Evolutionary conservation across 176 grass and related monocot species (phyloP).

Genomic region (Pontederia paniculata): DNA sequence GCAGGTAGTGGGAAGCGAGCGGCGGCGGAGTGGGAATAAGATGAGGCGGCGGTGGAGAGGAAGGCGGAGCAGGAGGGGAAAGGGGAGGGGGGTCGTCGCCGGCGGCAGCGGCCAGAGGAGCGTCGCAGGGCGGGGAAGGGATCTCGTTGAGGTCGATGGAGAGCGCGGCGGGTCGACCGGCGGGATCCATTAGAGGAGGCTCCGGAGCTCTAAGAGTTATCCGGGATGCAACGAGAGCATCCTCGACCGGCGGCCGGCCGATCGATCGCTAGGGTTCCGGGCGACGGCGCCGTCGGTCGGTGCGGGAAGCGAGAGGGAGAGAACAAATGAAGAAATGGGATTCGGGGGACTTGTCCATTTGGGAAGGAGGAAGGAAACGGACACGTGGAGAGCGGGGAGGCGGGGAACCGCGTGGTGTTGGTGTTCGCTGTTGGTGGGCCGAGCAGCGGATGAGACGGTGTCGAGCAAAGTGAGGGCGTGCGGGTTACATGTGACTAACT

Average conservation of each 20-base stretch:
- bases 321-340: too few relatives aligned
- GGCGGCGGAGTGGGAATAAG: background rate
- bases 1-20: background rate
- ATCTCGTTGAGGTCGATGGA: constrained; percentile 45
- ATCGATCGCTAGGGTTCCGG: too few relatives aligned
- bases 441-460: background rate
- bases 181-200: too few relatives aligned
- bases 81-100: background rate
- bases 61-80: constrained; percentile 2
- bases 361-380: background rate
- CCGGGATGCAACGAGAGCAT: too few relatives aligned
- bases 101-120: constrained; percentile 13
- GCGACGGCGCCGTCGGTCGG: background rate
- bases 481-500: constrained; percentile 8
- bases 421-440: background rate
- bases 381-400: background rate
- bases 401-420: too few relatives aligned
- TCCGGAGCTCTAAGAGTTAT: too few relatives aligned
- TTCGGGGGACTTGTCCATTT: background rate
- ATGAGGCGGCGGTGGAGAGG: background rate
- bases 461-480: background rate
- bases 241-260: too few relatives aligned
- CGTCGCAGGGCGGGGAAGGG: constrained; percentile 34
- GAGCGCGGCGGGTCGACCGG: too few relatives aligned
- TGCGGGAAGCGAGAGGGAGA: background rate